Evolutionary conservation across 75 land plant genomes (phyloP).

Genomic region (Pinus taeda): DNA sequence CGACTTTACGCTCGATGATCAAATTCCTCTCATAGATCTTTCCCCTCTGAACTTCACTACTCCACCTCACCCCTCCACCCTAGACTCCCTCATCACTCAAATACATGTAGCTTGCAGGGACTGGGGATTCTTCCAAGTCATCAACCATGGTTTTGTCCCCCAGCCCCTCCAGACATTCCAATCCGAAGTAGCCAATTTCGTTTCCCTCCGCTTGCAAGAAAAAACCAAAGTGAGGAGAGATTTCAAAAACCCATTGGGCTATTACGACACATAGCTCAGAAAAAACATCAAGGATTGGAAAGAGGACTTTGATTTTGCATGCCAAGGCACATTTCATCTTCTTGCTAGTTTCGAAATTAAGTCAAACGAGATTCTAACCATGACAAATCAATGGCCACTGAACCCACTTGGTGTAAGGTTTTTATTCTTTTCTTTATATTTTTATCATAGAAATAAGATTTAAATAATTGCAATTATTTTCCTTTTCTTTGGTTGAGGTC

Average conservation of each 20-base stretch:
- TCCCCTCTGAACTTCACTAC: too few species aligned
- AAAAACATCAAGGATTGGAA: too few species aligned
- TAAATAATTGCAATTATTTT: too few species aligned
- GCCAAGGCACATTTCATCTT: conserved; percentile 15
- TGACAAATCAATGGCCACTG: conserved; percentile 66
- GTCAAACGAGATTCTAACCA: not conserved
- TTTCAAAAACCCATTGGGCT: conserved; percentile 55
- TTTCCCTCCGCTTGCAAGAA: conserved; percentile 42
- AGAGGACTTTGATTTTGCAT: conserved; percentile 64
- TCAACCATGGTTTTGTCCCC: conserved; percentile 69
- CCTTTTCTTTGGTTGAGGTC: too few species aligned
- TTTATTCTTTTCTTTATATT: too few species aligned
- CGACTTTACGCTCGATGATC: not conserved
- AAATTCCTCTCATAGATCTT: too few species aligned
- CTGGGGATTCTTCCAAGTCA: conserved; percentile 94
- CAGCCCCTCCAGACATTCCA: conserved; percentile 38
- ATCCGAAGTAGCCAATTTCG: conserved; percentile 43
- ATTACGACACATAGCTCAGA: conserved; percentile 77
- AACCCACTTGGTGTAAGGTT: not conserved
- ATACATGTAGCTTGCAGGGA: conserved; percentile 52
- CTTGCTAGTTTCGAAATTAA: conserved; percentile 23
- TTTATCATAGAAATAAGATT: too few species aligned
- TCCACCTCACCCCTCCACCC: too few species aligned
- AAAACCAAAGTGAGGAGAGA: conserved; percentile 60
- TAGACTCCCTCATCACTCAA: not conserved